These are phyloP conservation scores for Lactifluus volemus DNA, from an alignment of 768 basidiomycete species.

Conservation along the genomic window DNA sequence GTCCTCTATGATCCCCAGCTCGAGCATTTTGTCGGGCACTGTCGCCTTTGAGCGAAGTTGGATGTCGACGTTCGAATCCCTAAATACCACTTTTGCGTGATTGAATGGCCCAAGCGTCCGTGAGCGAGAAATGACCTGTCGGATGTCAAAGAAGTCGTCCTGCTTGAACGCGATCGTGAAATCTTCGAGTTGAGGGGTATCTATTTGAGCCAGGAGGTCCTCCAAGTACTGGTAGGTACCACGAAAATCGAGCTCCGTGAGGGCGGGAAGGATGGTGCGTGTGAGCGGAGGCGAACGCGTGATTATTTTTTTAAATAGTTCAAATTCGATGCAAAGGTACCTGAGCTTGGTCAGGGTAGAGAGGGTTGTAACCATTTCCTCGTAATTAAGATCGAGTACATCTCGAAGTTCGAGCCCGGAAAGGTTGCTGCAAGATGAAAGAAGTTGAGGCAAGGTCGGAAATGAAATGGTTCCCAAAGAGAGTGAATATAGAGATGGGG, in stretches of 20 bases:
- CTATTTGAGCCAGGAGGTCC: neutral
- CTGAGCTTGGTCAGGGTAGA: neutral
- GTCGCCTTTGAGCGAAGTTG: neutral
- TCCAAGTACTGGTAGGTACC: conserved; percentile 1
- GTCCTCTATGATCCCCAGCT: neutral
- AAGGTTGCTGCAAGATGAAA: neutral
- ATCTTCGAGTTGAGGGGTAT: neutral
- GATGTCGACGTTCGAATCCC: neutral
- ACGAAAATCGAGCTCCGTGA: neutral
- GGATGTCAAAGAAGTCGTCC: neutral
- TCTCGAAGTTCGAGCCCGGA: neutral
- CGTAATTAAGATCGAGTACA: neutral
- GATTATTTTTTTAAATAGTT: too few species aligned
- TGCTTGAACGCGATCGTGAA: neutral
- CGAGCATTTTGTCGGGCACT: neutral
- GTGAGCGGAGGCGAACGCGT: neutral
- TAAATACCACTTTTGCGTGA: neutral
- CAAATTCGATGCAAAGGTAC: neutral
- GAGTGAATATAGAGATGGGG: neutral
- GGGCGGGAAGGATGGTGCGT: neutral
- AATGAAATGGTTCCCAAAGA: neutral
- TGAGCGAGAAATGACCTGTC: neutral
- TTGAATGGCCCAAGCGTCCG: neutral
- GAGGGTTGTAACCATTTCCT: neutral
- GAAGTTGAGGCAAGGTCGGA: neutral